Percentiles rank a stretch among this genome's conserved stretches.
phyloP scores from a whole-genome alignment of 495 filamentous ascomycete genomes.

The Lophiotrema nucula region DNA sequence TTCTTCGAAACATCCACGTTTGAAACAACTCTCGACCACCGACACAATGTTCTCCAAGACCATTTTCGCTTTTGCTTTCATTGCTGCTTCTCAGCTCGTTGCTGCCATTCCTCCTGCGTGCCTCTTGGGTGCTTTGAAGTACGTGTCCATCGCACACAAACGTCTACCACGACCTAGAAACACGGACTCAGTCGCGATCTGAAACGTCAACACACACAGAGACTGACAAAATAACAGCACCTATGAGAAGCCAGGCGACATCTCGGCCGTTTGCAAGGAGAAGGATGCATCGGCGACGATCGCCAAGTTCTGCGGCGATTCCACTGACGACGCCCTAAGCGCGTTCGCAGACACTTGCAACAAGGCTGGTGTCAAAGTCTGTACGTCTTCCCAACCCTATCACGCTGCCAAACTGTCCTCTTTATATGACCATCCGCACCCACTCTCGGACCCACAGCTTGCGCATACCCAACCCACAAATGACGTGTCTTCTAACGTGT shows the following conservation, averaged over 20 bases:
- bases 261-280: slow-evolving; percentile 37
- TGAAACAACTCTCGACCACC: slow-evolving; percentile 2
- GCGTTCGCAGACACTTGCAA: slow-evolving; percentile 37
- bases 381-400: slow-evolving; percentile 39
- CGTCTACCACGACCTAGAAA: not conserved
- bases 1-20: not conserved
- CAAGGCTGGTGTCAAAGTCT: slow-evolving; percentile 35
- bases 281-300: slow-evolving; percentile 34
- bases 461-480: no score
- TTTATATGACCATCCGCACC: not conserved
- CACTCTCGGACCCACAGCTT: not conserved
- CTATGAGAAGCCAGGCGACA: slow-evolving; percentile 39
- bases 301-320: slow-evolving; percentile 33
- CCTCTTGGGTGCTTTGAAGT: slow-evolving; percentile 46
- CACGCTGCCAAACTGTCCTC: not conserved
- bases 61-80: slow-evolving; percentile 35
- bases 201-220: no score
- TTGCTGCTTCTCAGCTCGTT: slow-evolving; percentile 41
- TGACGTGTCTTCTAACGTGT: no score
- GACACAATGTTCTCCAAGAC: slow-evolving; percentile 42
- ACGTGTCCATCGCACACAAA: slow-evolving; percentile 30
- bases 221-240: slow-evolving; percentile 36
- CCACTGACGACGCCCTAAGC: slow-evolving; percentile 29
- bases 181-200: no score
- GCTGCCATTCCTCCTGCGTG: slow-evolving; percentile 45